Evolutionary conservation across 257 asterid species (phyloP), one percentile per base, ranked within the genome.

Genomic region (Cordia subcordata): DNA sequence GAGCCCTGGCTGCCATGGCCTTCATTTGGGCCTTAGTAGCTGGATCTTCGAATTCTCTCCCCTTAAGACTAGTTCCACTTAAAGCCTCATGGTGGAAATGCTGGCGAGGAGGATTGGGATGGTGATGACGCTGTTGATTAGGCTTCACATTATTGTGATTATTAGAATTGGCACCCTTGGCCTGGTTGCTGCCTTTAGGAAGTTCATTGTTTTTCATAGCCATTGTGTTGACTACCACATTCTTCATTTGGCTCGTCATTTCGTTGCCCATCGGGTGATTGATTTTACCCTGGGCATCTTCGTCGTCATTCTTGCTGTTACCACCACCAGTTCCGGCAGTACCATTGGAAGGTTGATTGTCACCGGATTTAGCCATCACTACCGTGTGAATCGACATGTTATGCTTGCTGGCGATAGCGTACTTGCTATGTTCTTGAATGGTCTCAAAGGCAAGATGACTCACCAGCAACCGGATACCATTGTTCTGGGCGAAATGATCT

Each of bases 1-100:
- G 79, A 1, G 87, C 87, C 57, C 87, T 67, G 0, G 90, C 87
- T 2, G 90, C 69, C 90, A 83, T 80, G 10, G 82, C 72, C 51
- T 83, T 83, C 87, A 83, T 78, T 53, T 83, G 79, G 5, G 79
- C 75, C 57, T 83, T 77, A 0, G 82, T 83, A 0, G 62, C 61
- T 0, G 87, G 75, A 27, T 80, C 85, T 57, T 83, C 87, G 45
- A 58, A 74, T 42, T 83, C 85, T 8, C 90, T 53, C 0, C 82
- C 77, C 63, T 83, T 83, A 13, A 75, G 70, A 78, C 85, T 80
- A 49, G 74, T 68, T 1, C 87, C 87, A 0, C 72, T 57, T 1
- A 70, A 45, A 6, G 70, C 69, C 8, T 61, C 68, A 8, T 77
- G 84, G 62, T 69, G 75, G 13, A 61, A 61, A 9, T 58, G 74